Evolutionary conservation across 371 early-diverging fungal species (phyloP).

Genomic region (Parasitella parasitica): DNA sequence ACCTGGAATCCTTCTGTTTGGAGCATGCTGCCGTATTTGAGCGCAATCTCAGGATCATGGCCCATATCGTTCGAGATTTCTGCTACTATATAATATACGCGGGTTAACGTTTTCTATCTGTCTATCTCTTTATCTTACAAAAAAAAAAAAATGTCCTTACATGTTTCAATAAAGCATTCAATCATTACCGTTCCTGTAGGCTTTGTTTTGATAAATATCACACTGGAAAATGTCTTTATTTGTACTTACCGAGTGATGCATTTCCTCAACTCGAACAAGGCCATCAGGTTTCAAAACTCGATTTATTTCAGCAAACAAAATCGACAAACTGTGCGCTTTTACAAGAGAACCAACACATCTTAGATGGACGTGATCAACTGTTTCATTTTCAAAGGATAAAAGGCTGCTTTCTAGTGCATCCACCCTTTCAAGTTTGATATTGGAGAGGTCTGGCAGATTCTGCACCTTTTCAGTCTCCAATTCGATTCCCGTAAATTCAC

Average conservation of each 20-base stretch:
- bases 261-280: slow-evolving; percentile 36
- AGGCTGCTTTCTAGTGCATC: not conserved
- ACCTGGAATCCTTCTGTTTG: slow-evolving; percentile 23
- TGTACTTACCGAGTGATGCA: slow-evolving; percentile 27
- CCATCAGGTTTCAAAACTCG: slow-evolving; percentile 41
- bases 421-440: slow-evolving; percentile 17
- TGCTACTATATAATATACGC: slow-evolving; percentile 24
- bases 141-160: slow-evolving; percentile 14
- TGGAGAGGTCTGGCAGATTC: slow-evolving; percentile 25
- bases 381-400: slow-evolving; percentile 11
- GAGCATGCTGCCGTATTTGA: slow-evolving; percentile 20
- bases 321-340: slow-evolving; percentile 9
- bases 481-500: slow-evolving; percentile 30
- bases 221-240: not conserved
- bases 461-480: slow-evolving; percentile 11
- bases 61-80: slow-evolving; percentile 12
- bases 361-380: slow-evolving; percentile 32
- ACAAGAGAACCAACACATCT: slow-evolving; percentile 23
- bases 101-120: not conserved
- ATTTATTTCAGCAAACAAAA: slow-evolving; percentile 17
- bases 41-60: slow-evolving; percentile 27
- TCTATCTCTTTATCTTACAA: not conserved
- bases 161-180: slow-evolving; percentile 41
- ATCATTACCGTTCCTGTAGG: slow-evolving; percentile 37
- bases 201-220: no score